Evolutionary conservation across 768 basidiomycete genomes (phyloP).

Genomic region (Tylopilus sp.): DNA sequence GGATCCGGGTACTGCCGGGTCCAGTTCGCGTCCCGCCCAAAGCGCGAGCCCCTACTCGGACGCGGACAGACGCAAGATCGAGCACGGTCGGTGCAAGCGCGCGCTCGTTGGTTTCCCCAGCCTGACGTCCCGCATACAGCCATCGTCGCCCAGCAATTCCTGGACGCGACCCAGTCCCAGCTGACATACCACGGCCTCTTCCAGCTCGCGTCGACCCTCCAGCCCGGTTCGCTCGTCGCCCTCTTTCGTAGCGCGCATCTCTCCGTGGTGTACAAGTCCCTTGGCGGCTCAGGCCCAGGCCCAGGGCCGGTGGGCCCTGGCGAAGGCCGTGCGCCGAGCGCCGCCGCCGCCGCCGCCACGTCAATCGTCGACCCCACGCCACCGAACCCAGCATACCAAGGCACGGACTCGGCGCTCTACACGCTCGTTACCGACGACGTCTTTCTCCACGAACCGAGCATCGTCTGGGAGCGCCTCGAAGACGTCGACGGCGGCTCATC

Average conservation of each 20-base stretch:
- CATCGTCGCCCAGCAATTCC: conserved; percentile 60
- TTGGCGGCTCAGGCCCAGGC: neutral
- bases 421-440: conserved; percentile 83
- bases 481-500: conserved; percentile 81
- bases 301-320: neutral
- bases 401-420: conserved; percentile 55
- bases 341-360: neutral
- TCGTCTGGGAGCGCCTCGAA: conserved; percentile 90
- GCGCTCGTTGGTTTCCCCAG: no score
- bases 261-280: conserved; percentile 74
- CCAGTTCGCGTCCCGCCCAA: neutral
- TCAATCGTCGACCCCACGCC: neutral
- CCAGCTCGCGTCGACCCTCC: conserved; percentile 53
- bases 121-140: conserved; percentile 41
- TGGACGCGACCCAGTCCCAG: conserved; percentile 73
- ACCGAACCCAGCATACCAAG: conserved; percentile 12
- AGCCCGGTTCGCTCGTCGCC: conserved; percentile 65
- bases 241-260: conserved; percentile 91
- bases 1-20: neutral
- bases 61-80: conserved; percentile 60
- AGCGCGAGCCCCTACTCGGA: conserved; percentile 39
- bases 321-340: neutral
- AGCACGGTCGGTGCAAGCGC: conserved; percentile 61
- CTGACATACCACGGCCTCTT: conserved; percentile 88
- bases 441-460: conserved; percentile 69